Base-by-base conservation (phyloP, 495 filamentous ascomycete species). In the Staphylotrichum longicolle region DNA sequence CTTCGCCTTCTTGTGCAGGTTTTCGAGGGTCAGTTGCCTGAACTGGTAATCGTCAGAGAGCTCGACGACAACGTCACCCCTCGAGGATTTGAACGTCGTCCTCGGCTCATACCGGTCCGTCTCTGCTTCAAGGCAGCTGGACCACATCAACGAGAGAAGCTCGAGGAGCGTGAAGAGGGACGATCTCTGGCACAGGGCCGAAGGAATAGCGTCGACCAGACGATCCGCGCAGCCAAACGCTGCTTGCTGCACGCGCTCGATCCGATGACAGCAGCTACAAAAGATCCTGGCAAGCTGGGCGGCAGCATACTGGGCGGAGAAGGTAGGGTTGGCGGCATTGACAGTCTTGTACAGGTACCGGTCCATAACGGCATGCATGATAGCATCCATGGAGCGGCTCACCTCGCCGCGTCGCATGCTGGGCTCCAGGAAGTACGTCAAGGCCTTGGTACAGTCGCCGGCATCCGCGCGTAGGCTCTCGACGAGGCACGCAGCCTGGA, bases 91-190 rank as follows among this genome's bases (percentile, higher is more conserved):
- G 70, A 94, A 91, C 10, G 82, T 85, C 9, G 91, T 86, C 62
- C 87, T 86, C 74, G 90, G 93, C 55, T 90, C 87, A 68, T 96
- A 98, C 66, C 96, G 87, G 62, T 98, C 94, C 12, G 91, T 90
- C 70, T 98, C 95, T 10, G 87, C 87, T 70, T 98, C 92, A 7
- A 98, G 80, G 68, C 95, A 98, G 68, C 93, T 93, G 32, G 82
- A 82, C 93, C 93, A 98, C 88, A 98, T 90, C 41, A 97, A 82
- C 3, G 90, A 90, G 44, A 98, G 75, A 4, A 98, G 83, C 70
- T 98, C 94, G 7, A 98, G 79, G 39, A 98, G 80, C 6, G 93
- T 90, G 77, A 97, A 98, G 0, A 98, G 78, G 7, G 94, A 96
- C 11, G 86, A 83, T 66, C 88, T 88, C 66, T 96, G 90, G 67